Percentiles rank a stretch among this genome's conserved stretches.
Conservation (phyloP, 768 basidiomycete genomes). For the Jaapia argillacea region DNA sequence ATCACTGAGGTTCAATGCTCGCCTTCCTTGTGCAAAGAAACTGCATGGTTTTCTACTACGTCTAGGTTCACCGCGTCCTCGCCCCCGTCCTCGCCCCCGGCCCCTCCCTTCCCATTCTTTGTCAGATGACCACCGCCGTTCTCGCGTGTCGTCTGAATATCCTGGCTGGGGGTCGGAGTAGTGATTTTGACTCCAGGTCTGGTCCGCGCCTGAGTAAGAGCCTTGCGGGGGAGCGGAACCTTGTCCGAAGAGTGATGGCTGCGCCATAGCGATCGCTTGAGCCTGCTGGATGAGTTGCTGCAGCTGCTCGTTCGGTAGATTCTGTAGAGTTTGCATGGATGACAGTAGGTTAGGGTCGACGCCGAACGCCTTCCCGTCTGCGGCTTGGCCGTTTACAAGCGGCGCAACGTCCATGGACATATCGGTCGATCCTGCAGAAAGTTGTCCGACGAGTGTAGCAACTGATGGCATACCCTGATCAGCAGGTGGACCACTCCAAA, state of each 20-base stretch:
- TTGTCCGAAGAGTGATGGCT: slow-evolving; percentile 7
- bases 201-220: slow-evolving; percentile 25
- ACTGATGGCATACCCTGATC: slow-evolving; percentile 36
- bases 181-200: slow-evolving; percentile 30
- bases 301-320: slow-evolving; percentile 49
- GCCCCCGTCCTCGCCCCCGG: slow-evolving; percentile 48
- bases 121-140: slow-evolving; percentile 32
- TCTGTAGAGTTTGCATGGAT: slow-evolving; percentile 31
- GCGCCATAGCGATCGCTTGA: slow-evolving; percentile 17
- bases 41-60: slow-evolving; percentile 82
- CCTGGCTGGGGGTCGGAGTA: slow-evolving; percentile 40
- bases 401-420: slow-evolving; percentile 28
- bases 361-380: slow-evolving; percentile 23
- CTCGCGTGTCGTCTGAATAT: slow-evolving; percentile 23
- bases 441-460: slow-evolving; percentile 60
- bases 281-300: slow-evolving; percentile 47
- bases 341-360: slow-evolving; percentile 30
- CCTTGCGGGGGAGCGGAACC: slow-evolving; percentile 11
- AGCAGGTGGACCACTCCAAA: slow-evolving; percentile 37
- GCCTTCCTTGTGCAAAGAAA: slow-evolving; percentile 89
- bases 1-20: slow-evolving; percentile 43
- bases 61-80: slow-evolving; percentile 57
- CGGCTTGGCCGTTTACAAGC: slow-evolving; percentile 19
- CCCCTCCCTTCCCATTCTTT: slow-evolving; percentile 36
- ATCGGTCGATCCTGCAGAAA: slow-evolving; percentile 33